Conservation (phyloP, 164 flowering plant species). For the Kingdonia uniflora region DNA sequence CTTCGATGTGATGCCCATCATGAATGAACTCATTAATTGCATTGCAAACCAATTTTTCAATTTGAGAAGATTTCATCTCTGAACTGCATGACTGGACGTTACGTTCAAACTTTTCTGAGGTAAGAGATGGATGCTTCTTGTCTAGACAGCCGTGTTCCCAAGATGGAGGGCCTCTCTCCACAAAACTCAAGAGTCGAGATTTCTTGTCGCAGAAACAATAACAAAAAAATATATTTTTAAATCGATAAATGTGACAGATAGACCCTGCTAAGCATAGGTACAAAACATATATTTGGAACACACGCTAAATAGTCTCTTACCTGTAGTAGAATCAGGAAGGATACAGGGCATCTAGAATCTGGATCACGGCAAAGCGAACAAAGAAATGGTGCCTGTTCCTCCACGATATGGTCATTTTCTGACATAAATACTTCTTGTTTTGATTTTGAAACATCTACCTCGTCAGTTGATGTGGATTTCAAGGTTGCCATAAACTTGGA, state of each 20-base stretch:
- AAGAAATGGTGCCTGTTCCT: conserved; percentile 32
- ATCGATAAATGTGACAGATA: background rate
- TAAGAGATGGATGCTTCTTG: conserved; percentile 16
- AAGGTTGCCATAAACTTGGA: conserved; percentile 71
- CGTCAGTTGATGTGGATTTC: conserved; percentile 30
- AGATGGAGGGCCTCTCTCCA: conserved; percentile 59
- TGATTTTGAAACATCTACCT: conserved; percentile 19
- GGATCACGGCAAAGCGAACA: conserved; percentile 92
- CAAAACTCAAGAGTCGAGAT: conserved; percentile 73
- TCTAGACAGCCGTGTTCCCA: conserved; percentile 47
- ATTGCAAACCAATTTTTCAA: conserved; percentile 31
- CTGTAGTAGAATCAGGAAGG: conserved; percentile 79
- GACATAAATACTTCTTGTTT: conserved; percentile 22
- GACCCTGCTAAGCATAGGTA: background rate
- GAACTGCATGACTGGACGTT: conserved; percentile 17
- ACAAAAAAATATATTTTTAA: background rate
- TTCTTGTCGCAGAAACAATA: conserved; percentile 35
- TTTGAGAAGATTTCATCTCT: conserved; percentile 23
- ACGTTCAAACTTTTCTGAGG: conserved; percentile 11
- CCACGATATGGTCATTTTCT: conserved; percentile 18
- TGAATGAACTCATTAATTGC: conserved; percentile 28
- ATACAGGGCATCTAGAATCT: conserved; percentile 52
- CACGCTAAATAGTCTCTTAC: conserved; percentile 21
- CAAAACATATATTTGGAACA: background rate
- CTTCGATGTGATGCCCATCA: conserved; percentile 35